Evolutionary conservation across 225 moss, liverwort and hornwort species (phyloP).

Genomic region (Polytrichum formosum): DNA sequence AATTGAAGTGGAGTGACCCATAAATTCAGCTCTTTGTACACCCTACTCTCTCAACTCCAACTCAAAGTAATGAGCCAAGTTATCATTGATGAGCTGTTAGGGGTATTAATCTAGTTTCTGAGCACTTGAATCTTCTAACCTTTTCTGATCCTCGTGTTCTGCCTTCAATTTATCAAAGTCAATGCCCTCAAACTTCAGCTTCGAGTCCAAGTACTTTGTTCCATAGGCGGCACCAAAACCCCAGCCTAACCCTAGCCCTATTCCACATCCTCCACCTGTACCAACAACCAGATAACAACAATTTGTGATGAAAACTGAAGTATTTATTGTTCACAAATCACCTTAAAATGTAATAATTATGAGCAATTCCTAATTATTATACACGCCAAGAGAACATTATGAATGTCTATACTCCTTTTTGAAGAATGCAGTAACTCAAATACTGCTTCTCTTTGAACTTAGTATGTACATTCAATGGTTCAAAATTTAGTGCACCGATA

Average conservation of each 20-base stretch:
- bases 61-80: neutral
- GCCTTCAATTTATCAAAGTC: conserved; percentile 60
- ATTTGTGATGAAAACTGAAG: neutral
- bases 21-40: neutral
- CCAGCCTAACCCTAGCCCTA: conserved; percentile 95
- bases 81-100: neutral
- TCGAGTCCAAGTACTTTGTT: conserved; percentile 83
- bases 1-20: neutral
- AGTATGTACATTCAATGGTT: too few species aligned
- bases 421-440: too few species aligned
- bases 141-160: conserved; percentile 30
- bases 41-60: neutral
- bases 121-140: conserved; percentile 32
- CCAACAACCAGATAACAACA: neutral
- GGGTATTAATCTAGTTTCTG: conserved; percentile 29
- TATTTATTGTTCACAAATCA: neutral
- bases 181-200: conserved; percentile 76
- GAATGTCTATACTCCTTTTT: too few species aligned
- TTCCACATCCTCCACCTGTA: conserved; percentile 85
- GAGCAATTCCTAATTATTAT: neutral
- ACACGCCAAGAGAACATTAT: too few species aligned
- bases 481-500: too few species aligned
- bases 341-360: neutral
- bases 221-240: conserved; percentile 91
- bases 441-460: too few species aligned